Evolutionary conservation across 352 stramenopile species (phyloP), one percentile per base, ranked within the genome.

Genomic region (Globisporangium paroecandrum): DNA sequence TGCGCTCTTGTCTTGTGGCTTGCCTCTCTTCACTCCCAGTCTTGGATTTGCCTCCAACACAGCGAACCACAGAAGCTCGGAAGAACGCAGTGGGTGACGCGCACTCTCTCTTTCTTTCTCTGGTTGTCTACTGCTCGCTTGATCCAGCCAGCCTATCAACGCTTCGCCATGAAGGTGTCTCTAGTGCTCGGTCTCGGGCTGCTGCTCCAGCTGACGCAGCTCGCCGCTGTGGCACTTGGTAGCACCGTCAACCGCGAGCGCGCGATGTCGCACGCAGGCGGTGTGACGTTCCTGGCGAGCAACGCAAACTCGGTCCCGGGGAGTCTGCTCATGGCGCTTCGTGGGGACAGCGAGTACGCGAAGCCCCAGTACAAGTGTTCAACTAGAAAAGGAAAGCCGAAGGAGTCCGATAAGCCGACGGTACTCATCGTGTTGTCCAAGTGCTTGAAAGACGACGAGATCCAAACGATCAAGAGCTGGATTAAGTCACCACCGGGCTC

Each of bases 371-470:
- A 66, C 49, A 27, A 51, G 51, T 70, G 65, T 32, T 32, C 29
- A 32, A 7, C 29, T 4, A 32, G 29, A 32, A 32, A 32, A 32
- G 29, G 29, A 32, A 32, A 32, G 4, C 29, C 29, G 29, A 32
- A 32, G 29, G 29, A 32, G 29, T 32, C 29, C 4, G 29, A 8
- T 32, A 32, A 32, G 29, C 29, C 29, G 4, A 74, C 71, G 3
- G 76, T 88, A 25, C 65, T 89, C 24, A 62, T 89, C 38, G 81
- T 73, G 6, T 78, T 89, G 59, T 89, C 81, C 60, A 87, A 89
- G 65, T 89, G 83, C 38, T 53, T 89, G 12, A 77, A 75, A 38
- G 38, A 82, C 29, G 61, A 66, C 29, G 64, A 72, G 27, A 38
- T 91, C 15, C 60, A 47, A 4, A 63, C 73, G 15, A 76, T 89